Percentiles rank a stretch among this genome's conserved stretches.
Evolutionary conservation across 306 rosid genomes (phyloP).

Genomic region (Elaeagnus macrophylla): DNA sequence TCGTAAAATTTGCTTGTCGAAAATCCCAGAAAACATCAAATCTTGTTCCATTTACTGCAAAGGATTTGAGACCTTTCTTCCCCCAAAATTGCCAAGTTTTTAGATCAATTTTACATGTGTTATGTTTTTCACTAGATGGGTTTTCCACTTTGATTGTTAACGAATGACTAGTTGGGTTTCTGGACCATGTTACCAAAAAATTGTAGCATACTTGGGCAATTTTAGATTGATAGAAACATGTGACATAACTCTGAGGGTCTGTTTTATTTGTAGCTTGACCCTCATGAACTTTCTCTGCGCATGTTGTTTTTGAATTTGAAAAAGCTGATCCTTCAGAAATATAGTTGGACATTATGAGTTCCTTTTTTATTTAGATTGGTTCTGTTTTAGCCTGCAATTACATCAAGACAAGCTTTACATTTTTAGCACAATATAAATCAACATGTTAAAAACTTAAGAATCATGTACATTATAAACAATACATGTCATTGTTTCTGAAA

Average conservation of each 20-base stretch:
- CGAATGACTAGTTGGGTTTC: conserved; percentile 25
- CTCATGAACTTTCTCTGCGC: conserved; percentile 15
- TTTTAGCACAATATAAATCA: not conserved
- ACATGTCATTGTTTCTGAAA: too few relatives aligned
- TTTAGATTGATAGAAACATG: conserved; percentile 37
- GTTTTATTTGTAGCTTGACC: conserved; percentile 3
- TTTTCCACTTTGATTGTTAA: conserved; percentile 32
- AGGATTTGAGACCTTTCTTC: conserved; percentile 52
- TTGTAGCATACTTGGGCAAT: conserved; percentile 19
- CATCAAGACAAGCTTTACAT: not conserved
- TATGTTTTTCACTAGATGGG: conserved; percentile 17
- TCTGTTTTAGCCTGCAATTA: not conserved
- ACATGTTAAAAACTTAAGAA: not conserved
- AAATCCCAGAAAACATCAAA: conserved; percentile 60
- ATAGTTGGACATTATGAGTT: conserved; percentile 17
- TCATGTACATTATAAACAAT: not conserved
- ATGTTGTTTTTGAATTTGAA: conserved; percentile 10
- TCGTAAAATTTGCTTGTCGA: conserved; percentile 32
- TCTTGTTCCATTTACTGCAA: conserved; percentile 35
- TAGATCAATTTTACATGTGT: conserved; percentile 45
- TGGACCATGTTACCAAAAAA: conserved; percentile 43
- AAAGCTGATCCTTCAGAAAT: conserved; percentile 17
- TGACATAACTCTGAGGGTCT: conserved; percentile 18
- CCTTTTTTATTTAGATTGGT: not conserved
- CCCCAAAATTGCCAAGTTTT: conserved; percentile 44